These are phyloP conservation scores for Akebia trifoliata DNA, from an alignment of 164 flowering plant genomes.

Conservation along the genomic window DNA sequence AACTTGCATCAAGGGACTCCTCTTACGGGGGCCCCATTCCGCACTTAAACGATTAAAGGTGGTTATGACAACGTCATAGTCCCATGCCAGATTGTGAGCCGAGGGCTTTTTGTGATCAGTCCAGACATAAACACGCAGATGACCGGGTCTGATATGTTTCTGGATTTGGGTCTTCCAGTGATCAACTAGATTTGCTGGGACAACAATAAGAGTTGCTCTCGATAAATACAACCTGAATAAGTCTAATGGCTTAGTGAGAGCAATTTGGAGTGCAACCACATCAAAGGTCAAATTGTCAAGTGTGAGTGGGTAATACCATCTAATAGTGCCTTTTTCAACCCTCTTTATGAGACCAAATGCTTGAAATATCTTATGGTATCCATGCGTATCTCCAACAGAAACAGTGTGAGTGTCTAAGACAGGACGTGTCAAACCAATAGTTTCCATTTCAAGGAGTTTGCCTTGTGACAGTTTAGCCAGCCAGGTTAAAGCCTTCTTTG, in stretches of 20 bases:
- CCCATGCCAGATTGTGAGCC: slow-evolving; percentile 88
- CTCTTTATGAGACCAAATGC: slow-evolving; percentile 73
- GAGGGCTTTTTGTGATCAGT: slow-evolving; percentile 62
- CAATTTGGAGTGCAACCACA: slow-evolving; percentile 63
- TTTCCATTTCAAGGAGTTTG: slow-evolving; percentile 72
- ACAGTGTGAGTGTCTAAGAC: slow-evolving; percentile 26
- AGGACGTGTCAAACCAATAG: slow-evolving; percentile 64
- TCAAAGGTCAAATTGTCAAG: slow-evolving; percentile 70
- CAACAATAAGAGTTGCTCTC: slow-evolving; percentile 83
- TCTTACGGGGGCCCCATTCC: slow-evolving; percentile 77
- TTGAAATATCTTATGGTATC: slow-evolving; percentile 61
- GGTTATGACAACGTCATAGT: slow-evolving; percentile 88
- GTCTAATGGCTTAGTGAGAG: slow-evolving; percentile 75
- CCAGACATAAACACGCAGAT: slow-evolving; percentile 72
- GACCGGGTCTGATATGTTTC: slow-evolving; percentile 72
- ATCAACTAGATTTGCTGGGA: slow-evolving; percentile 87
- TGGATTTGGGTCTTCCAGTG: slow-evolving; percentile 87
- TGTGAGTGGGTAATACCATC: slow-evolving; percentile 70
- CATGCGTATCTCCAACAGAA: slow-evolving; percentile 31
- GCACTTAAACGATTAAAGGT: slow-evolving; percentile 90
- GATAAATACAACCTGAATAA: slow-evolving; percentile 72
- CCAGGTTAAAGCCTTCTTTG: slow-evolving; percentile 79
- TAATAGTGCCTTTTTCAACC: slow-evolving; percentile 42
- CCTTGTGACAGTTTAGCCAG: slow-evolving; percentile 58
- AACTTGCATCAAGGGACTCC: slow-evolving; percentile 77